Conservation (phyloP, 305 asterid species). For the Andrographis paniculata region DNA sequence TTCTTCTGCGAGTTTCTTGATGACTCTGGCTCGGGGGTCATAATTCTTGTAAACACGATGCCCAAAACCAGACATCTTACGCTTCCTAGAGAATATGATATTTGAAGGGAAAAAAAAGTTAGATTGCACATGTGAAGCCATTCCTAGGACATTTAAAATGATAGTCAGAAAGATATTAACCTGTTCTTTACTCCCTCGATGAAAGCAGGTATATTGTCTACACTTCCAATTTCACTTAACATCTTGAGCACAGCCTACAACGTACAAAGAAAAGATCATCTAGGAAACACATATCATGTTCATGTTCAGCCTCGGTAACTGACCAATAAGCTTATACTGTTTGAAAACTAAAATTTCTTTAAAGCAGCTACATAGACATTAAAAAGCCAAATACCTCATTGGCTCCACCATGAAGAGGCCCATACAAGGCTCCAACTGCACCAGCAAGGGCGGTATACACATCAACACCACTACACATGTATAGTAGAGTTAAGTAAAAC, state of each 20-base stretch:
- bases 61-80: slow-evolving; percentile 99
- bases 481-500: neutral
- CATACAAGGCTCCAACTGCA: slow-evolving; percentile 99
- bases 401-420: slow-evolving; percentile 99
- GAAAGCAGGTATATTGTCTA: slow-evolving; percentile 85
- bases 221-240: slow-evolving; percentile 92
- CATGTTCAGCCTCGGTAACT: neutral
- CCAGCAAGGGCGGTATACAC: slow-evolving; percentile 98
- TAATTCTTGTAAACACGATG: slow-evolving; percentile 99
- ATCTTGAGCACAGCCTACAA: slow-evolving; percentile 95
- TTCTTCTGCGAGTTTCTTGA: slow-evolving; percentile 92
- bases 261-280: too few species aligned
- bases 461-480: slow-evolving; percentile 85
- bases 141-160: slow-evolving; percentile 10
- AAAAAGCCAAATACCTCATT: slow-evolving; percentile 60
- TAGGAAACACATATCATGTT: too few species aligned
- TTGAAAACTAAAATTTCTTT: slow-evolving; percentile 3
- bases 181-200: slow-evolving; percentile 95
- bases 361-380: slow-evolving; percentile 12
- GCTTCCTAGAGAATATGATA: slow-evolving; percentile 45
- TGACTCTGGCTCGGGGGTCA: slow-evolving; percentile 97
- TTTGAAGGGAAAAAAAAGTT: slow-evolving; percentile 14
- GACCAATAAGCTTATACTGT: too few species aligned
- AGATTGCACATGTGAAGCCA: slow-evolving; percentile 3
- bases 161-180: slow-evolving; percentile 25